Evolutionary conservation across 495 filamentous ascomycete species (phyloP), one percentile per base, ranked within the genome.

Genomic region (Platismatia glauca): DNA sequence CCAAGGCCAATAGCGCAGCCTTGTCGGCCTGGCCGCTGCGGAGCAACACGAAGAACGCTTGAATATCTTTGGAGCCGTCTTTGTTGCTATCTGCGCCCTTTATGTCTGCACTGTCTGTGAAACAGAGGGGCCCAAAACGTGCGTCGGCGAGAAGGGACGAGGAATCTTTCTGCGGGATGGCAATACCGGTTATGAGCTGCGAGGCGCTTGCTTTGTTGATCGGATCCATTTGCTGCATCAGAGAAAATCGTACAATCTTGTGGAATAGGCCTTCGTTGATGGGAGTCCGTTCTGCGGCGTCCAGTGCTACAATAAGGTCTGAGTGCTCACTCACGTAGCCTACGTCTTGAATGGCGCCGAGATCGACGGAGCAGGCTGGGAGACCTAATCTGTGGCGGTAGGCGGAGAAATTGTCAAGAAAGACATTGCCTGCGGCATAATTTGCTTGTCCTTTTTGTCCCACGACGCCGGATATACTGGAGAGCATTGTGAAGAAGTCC

Each of bases 211-310:
- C n/a, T n/a, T n/a, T n/a, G n/a, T n/a, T n/a, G n/a, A n/a, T n/a
- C n/a, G n/a, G n/a, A n/a, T n/a, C n/a, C n/a, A n/a, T n/a, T n/a
- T n/a, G n/a, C n/a, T n/a, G n/a, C n/a, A n/a, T n/a, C n/a, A n/a
- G n/a, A n/a, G n/a, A n/a, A n/a, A n/a, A n/a, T 43, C 39, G 63
- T 66, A 70, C 20, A 16, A 43, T 43, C 15, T 16, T 13, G 39
- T 43, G 39, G 39, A 43, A 16, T 16, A 43, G 20, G 20, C 39
- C 39, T 16, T 43, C 39, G 16, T 43, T 43, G 39, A 43, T 43
- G 16, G 16, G 18, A 16, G 39, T 20, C 39, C 39, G 20, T 13
- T 16, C 39, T 18, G 15, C 15, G 1, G 39, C 39, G 15, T 43
- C 39, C 15, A 43, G 20, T 20, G 7, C 7, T 13, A 4, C 3